Evolutionary conservation across 306 rosid species (phyloP).

Genomic region (Citrullus amarus): DNA sequence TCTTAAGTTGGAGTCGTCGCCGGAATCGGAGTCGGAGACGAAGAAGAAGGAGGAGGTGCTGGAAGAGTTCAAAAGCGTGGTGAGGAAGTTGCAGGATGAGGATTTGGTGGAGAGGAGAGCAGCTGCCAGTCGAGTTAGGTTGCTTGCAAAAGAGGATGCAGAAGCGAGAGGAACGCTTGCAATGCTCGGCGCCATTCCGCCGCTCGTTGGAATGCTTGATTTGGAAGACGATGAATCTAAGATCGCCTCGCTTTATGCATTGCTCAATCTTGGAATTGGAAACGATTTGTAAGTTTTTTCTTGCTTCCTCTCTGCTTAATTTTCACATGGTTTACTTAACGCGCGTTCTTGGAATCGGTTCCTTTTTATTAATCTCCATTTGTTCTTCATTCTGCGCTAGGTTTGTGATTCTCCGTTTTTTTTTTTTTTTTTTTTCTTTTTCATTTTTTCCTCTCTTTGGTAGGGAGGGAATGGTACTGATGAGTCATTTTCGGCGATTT

Average conservation of each 20-base stretch:
- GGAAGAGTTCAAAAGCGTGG: constrained; percentile 52
- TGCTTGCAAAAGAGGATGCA: constrained; percentile 55
- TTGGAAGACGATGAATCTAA: constrained; percentile 43
- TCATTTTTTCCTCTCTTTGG: not conserved
- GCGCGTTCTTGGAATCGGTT: not conserved
- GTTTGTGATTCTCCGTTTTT: not conserved
- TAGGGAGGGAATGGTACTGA: not conserved
- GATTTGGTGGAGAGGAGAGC: constrained; percentile 28
- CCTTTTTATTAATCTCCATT: not conserved
- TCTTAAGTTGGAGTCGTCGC: constrained; percentile 33
- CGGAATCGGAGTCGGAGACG: constrained; percentile 39
- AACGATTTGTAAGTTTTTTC: constrained; percentile 63
- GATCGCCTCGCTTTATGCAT: constrained; percentile 82
- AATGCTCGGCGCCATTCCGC: constrained; percentile 89
- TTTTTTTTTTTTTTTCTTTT: too few species aligned
- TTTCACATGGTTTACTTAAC: not conserved
- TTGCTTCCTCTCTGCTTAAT: not conserved
- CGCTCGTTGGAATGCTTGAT: constrained; percentile 80
- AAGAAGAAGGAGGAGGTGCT: constrained; percentile 50
- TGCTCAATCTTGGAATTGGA: constrained; percentile 93
- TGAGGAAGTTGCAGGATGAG: constrained; percentile 46
- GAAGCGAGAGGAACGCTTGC: constrained; percentile 66
- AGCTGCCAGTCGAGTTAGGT: constrained; percentile 59
- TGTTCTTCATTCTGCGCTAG: not conserved
- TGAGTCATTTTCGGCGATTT: not conserved